Evolutionary conservation across 192 early-diverging fungal species (phyloP).

Genomic region (Lobosporangium transversale): DNA sequence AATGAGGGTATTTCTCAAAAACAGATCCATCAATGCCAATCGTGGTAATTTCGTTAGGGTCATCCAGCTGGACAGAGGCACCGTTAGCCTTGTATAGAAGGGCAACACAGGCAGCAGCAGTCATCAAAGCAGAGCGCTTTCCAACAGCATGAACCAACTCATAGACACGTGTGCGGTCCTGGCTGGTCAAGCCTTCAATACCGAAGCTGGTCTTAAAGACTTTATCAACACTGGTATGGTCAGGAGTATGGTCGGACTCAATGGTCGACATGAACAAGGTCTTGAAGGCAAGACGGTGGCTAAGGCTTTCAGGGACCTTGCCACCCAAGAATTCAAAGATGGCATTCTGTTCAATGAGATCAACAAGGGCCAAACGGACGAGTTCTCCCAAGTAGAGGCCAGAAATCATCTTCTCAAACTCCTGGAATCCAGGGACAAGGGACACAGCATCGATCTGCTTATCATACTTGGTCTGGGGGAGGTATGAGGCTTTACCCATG

Average conservation of each 20-base stretch:
- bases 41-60: slow-evolving; percentile 61
- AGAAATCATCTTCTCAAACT: slow-evolving; percentile 97
- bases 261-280: slow-evolving; percentile 74
- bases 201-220: slow-evolving; percentile 70
- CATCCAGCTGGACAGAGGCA: slow-evolving; percentile 57
- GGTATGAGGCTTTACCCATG: slow-evolving; percentile 74
- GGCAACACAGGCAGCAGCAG: slow-evolving; percentile 81
- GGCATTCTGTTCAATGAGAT: slow-evolving; percentile 82
- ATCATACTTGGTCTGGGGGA: slow-evolving; percentile 92
- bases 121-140: slow-evolving; percentile 81
- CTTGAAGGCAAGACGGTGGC: slow-evolving; percentile 79
- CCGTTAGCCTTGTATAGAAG: slow-evolving; percentile 62
- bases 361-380: slow-evolving; percentile 79
- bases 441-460: slow-evolving; percentile 81
- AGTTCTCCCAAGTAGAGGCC: slow-evolving; percentile 96
- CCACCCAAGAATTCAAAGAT: slow-evolving; percentile 79
- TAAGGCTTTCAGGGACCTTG: slow-evolving; percentile 67
- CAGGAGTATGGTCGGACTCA: slow-evolving; percentile 72
- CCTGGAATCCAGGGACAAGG: slow-evolving; percentile 83
- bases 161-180: slow-evolving; percentile 76
- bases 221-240: slow-evolving; percentile 66
- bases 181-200: slow-evolving; percentile 65
- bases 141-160: slow-evolving; percentile 67
- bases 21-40: slow-evolving; percentile 93
- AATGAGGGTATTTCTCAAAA: slow-evolving; percentile 91